Percentiles rank a stretch among this genome's conserved stretches.
These are phyloP conservation scores for Psilocybe cubensis DNA, from an alignment of 768 basidiomycete species.

Conservation along the genomic window DNA sequence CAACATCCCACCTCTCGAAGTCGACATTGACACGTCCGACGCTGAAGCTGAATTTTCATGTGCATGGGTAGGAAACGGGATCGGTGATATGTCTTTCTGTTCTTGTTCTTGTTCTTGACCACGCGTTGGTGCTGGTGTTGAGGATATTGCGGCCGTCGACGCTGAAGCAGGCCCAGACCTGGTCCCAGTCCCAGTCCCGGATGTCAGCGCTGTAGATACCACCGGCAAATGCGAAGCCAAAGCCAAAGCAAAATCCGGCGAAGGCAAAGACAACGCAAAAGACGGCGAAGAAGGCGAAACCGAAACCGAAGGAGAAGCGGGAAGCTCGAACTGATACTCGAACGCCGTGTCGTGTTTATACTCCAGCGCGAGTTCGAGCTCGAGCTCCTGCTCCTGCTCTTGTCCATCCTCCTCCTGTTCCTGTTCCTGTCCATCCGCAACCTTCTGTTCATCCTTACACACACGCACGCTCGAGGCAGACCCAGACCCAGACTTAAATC, in stretches of 20 bases:
- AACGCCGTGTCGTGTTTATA: background rate
- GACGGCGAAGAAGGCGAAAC: background rate
- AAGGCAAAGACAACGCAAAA: background rate
- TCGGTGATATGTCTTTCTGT: too few species aligned
- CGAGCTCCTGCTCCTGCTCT: background rate
- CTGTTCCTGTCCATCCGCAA: background rate
- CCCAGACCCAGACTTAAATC: too few species aligned
- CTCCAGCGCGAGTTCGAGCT: background rate
- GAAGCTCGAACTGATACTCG: background rate
- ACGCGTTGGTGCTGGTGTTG: too few species aligned
- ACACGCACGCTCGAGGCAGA: background rate
- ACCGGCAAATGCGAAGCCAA: background rate
- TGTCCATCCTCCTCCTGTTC: background rate
- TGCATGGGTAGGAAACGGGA: too few species aligned
- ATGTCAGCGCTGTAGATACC: too few species aligned
- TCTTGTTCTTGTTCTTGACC: too few species aligned
- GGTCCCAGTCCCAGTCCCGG: background rate
- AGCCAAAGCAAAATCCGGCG: background rate
- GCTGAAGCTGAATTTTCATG: background rate
- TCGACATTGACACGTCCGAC: constrained; percentile 3
- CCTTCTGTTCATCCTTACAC: background rate
- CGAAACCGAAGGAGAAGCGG: background rate
- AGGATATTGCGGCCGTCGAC: too few species aligned
- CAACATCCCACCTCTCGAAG: background rate
- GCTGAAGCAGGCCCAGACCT: too few species aligned